Base-by-base conservation (phyloP, 108 stramenopile genomes). In the Aureococcus anophagefferens region DNA sequence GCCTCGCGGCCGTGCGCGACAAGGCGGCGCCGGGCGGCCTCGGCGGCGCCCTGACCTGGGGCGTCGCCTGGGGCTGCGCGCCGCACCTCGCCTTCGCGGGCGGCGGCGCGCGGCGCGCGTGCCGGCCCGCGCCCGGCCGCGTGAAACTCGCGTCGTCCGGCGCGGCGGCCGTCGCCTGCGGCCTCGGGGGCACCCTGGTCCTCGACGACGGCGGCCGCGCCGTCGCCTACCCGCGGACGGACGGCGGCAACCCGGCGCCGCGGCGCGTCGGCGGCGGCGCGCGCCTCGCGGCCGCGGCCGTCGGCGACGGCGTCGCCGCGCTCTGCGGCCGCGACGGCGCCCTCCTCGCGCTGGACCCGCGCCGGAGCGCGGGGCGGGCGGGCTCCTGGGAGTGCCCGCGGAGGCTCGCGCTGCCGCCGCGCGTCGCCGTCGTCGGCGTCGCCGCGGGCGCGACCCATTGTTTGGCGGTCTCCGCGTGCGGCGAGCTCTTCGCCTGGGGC, bases 401-500 rank as follows among this genome's bases (percentile, higher is more conserved):
- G 51, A 3, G 51, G 7, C 14, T 59, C 21, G 25, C 17, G 7
- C 14, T 25, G 21, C 21, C 21, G 21, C 21, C 13, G 21, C 51
- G 35, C 35, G 5, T 35, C 28, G 14, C 32, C 35, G 25, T 72
- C 64, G 31, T 65, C 63, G 64, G 33, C 29, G 71, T 72, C 37
- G 71, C 71, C 13, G 64, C 63, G 25, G 71, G 71, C 35, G 9
- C 63, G 15, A 18, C 32, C 64, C 64, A 35, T 59, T n/a, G 59
- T 21, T 31, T 44, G 33, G 71, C 71, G 3, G 33, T 33, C n/a
- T 35, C 71, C 62, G 35, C 14, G 15, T 59, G 62, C 64, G 71
- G 71, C 25, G 32, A 9, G 28, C 5, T 72, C 0, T 65, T 65
- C 18, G 34, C 63, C 30, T 72, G 71, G 37, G 71, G 71, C 62